Conservation (phyloP, 805 yeast genomes). For the Ogataea philodendri region DNA sequence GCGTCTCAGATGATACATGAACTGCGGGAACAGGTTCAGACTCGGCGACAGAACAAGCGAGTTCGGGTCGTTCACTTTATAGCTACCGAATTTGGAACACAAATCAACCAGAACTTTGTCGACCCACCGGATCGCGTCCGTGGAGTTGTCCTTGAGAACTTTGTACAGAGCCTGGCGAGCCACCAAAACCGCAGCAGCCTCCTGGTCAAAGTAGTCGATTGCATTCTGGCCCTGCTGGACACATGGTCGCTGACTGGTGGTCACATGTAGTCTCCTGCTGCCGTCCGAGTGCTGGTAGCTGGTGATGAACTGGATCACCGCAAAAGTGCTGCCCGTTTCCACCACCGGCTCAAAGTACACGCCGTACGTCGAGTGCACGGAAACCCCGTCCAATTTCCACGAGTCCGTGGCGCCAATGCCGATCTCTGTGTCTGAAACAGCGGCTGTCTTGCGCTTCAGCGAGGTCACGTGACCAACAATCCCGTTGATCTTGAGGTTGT, state of each 20-base stretch:
- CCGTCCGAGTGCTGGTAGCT: conserved; percentile 64
- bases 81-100: conserved; percentile 48
- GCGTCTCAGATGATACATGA: conserved; percentile 64
- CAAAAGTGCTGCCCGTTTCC: conserved; percentile 26
- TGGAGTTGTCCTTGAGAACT: conserved; percentile 37
- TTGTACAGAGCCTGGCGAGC: conserved; percentile 53
- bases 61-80: conserved; percentile 43
- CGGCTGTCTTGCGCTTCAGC: conserved; percentile 34
- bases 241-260: conserved; percentile 51
- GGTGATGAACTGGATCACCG: conserved; percentile 52
- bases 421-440: conserved; percentile 36
- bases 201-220: conserved; percentile 60
- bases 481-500: conserved; percentile 54
- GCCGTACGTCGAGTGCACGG: conserved; percentile 59
- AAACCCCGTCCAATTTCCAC: conserved; percentile 57
- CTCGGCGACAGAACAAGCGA: conserved; percentile 50
- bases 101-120: conserved; percentile 48
- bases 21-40: conserved; percentile 61
- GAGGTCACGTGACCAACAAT: conserved; percentile 62
- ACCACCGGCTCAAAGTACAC: conserved; percentile 50
- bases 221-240: conserved; percentile 39
- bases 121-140: conserved; percentile 47
- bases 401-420: conserved; percentile 55
- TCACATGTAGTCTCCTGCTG: conserved; percentile 55
- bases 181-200: conserved; percentile 61